Conservation (phyloP, 2,329 filamentous ascomycete species). For the Arthroderma uncinatum region DNA sequence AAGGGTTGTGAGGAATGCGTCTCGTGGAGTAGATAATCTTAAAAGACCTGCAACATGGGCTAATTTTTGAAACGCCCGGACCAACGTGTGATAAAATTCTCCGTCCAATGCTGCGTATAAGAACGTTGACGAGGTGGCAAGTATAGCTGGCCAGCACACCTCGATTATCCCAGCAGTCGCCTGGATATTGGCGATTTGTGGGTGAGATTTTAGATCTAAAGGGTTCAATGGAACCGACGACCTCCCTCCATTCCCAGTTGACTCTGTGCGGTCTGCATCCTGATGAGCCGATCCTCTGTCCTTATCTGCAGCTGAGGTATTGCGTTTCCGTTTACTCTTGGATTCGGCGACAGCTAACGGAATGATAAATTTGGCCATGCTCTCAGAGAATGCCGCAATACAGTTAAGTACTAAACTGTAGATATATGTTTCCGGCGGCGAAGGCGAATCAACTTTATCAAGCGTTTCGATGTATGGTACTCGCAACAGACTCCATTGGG, state of each 20-base stretch:
- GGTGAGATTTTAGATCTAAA: conserved; percentile 60
- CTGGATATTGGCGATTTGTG: conserved; percentile 58
- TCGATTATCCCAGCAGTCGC: conserved; percentile 75
- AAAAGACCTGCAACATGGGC: conserved; percentile 87
- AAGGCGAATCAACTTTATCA: conserved; percentile 77
- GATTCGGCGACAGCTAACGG: conserved; percentile 75
- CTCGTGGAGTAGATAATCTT: conserved; percentile 70
- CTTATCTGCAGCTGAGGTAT: conserved; percentile 25
- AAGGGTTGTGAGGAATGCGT: conserved; percentile 88
- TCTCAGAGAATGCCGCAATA: conserved; percentile 81
- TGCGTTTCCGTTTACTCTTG: conserved; percentile 40
- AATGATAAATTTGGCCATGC: conserved; percentile 82
- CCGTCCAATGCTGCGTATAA: conserved; percentile 83
- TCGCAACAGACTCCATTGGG: conserved; percentile 78
- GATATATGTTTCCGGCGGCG: conserved; percentile 81
- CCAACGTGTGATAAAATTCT: conserved; percentile 84
- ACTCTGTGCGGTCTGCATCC: conserved; percentile 21
- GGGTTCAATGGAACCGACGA: conserved; percentile 62
- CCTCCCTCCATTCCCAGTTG: conserved; percentile 16
- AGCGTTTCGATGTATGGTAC: conserved; percentile 87
- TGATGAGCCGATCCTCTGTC: conserved; percentile 23
- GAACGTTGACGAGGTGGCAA: conserved; percentile 92
- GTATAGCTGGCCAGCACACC: conserved; percentile 86
- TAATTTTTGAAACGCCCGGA: conserved; percentile 88
- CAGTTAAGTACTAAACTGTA: conserved; percentile 83